A percentile compares a stretch with the other conserved stretches of the same genome.
phyloP scores from a whole-genome alignment of 2,329 filamentous ascomycete species.

The Neodidymelliopsis sp. region DNA sequence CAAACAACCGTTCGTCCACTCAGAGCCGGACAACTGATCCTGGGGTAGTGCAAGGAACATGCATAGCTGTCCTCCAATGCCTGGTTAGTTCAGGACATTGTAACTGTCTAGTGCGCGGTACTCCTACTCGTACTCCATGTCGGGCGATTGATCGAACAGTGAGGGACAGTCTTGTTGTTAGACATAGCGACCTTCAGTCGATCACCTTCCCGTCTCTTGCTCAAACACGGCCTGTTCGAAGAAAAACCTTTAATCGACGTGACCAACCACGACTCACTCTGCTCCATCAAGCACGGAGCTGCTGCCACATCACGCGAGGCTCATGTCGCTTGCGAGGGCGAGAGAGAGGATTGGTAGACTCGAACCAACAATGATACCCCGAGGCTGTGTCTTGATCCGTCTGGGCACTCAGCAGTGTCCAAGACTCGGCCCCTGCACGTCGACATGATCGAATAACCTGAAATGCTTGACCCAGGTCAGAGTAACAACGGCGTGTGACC shows the following conservation, averaged over 20 bases:
- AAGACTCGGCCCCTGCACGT: slow-evolving; percentile 1
- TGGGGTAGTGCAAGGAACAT: slow-evolving; percentile 33
- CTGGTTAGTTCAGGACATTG: not conserved
- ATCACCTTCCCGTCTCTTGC: not conserved
- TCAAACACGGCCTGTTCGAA: not conserved
- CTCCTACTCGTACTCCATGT: too few relatives aligned
- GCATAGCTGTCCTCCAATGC: not conserved
- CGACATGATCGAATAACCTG: not conserved
- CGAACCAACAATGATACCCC: slow-evolving; percentile 14
- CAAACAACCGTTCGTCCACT: slow-evolving; percentile 31
- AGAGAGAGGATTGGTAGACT: slow-evolving; percentile 1
- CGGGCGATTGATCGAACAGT: too few relatives aligned
- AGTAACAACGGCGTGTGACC: not conserved
- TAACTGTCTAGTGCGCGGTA: too few relatives aligned
- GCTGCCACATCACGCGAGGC: slow-evolving; percentile 13
- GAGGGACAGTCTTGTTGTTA: too few relatives aligned
- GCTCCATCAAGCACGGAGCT: slow-evolving; percentile 13
- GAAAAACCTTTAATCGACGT: not conserved
- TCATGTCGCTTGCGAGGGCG: not conserved
- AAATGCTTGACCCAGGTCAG: slow-evolving; percentile 2
- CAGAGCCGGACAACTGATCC: slow-evolving; percentile 25
- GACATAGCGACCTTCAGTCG: not conserved
- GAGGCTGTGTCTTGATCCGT: slow-evolving; percentile 17
- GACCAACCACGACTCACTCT: slow-evolving; percentile 5
- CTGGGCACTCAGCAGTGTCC: slow-evolving; percentile 26